Conservation (phyloP, 169 alveolate species). For the Cryptosporidium ryanae region DNA sequence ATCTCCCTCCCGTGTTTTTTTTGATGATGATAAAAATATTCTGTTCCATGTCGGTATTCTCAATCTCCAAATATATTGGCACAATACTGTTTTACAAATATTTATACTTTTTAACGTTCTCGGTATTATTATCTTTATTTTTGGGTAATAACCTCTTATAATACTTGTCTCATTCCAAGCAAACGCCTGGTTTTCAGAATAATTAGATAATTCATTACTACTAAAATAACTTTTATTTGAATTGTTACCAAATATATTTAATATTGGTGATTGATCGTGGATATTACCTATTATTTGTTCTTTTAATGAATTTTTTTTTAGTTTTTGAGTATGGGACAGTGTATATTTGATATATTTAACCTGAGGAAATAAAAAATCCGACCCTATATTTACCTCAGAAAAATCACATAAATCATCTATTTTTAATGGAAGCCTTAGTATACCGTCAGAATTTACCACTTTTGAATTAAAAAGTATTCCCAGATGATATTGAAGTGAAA, state of each 20-base stretch:
- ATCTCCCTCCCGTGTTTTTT: not conserved
- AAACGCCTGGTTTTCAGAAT: slow-evolving; percentile 4
- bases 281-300: slow-evolving; percentile 7
- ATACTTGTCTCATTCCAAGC: slow-evolving; percentile 75
- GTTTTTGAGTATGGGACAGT: slow-evolving; percentile 53
- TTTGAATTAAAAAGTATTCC: slow-evolving; percentile 58
- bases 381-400: slow-evolving; percentile 42
- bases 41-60: slow-evolving; percentile 61
- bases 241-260: slow-evolving; percentile 33
- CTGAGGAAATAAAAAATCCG: slow-evolving; percentile 54
- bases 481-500: slow-evolving; percentile 64
- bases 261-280: slow-evolving; percentile 28
- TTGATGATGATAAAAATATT: slow-evolving; percentile 30
- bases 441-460: slow-evolving; percentile 40
- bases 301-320: slow-evolving; percentile 47
- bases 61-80: slow-evolving; percentile 52
- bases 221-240: slow-evolving; percentile 9
- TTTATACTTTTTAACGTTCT: slow-evolving; percentile 64
- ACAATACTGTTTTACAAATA: slow-evolving; percentile 51
- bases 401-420: slow-evolving; percentile 74
- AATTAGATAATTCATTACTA: slow-evolving; percentile 1
- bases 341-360: slow-evolving; percentile 68
- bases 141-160: slow-evolving; percentile 69
- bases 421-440: slow-evolving; percentile 47
- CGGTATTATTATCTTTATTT: slow-evolving; percentile 43